phyloP scores from a whole-genome alignment of 768 basidiomycete genomes.

The Harrya chromipes region DNA sequence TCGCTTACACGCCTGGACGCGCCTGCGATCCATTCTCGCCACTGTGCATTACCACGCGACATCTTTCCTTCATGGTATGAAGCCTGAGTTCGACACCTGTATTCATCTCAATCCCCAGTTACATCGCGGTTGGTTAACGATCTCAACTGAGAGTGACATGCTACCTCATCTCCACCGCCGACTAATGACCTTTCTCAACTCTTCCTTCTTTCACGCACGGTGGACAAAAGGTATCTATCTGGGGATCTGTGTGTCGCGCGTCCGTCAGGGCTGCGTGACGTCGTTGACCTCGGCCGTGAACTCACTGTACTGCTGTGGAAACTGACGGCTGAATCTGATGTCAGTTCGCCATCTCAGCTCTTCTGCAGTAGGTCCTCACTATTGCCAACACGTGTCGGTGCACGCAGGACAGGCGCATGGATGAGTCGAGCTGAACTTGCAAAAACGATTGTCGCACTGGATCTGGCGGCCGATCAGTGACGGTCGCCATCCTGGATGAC shows the following conservation, averaged over 20 bases:
- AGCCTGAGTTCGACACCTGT: constrained; percentile 9
- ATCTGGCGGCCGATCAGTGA: constrained; percentile 42
- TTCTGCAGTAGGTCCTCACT: constrained; percentile 44
- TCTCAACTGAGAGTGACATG: constrained; percentile 17
- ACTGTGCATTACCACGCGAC: background rate
- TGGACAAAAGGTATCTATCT: constrained; percentile 36
- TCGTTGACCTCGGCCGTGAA: constrained; percentile 9
- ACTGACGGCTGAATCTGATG: constrained; percentile 52
- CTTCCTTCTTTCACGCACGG: constrained; percentile 19
- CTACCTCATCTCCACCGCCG: constrained; percentile 4
- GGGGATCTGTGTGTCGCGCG: constrained; percentile 29
- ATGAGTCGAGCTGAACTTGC: constrained; percentile 71
- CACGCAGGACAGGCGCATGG: constrained; percentile 60
- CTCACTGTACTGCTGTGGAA: constrained; percentile 69
- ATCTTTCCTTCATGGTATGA: background rate
- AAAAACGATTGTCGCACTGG: constrained; percentile 58
- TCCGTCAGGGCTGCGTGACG: constrained; percentile 14
- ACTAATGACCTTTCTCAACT: constrained; percentile 2
- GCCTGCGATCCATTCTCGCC: constrained; percentile 2
- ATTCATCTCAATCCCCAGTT: constrained; percentile 9
- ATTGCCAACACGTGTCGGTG: constrained; percentile 68
- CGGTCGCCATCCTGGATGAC: background rate
- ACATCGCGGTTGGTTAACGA: constrained; percentile 20
- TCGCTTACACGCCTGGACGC: background rate
- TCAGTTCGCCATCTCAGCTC: constrained; percentile 19